These are phyloP conservation scores for Ormosia semicastrata DNA, from an alignment of 306 rosid species.

Conservation along the genomic window DNA sequence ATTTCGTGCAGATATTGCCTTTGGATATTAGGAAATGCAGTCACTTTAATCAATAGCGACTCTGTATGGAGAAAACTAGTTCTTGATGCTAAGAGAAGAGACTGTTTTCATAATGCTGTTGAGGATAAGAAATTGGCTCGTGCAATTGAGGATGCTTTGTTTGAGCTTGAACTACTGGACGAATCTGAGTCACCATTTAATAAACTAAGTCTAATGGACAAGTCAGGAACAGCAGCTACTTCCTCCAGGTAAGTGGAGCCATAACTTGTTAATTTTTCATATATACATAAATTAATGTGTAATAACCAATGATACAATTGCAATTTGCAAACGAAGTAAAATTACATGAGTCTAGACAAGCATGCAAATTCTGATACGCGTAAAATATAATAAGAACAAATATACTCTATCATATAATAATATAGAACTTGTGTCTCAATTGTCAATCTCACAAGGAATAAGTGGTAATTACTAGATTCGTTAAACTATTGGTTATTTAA, in stretches of 20 bases:
- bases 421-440: too few species aligned
- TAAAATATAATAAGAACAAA: too few species aligned
- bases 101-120: constrained; percentile 43
- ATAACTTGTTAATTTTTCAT: neutral
- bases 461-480: too few species aligned
- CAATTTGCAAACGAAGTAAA: neutral
- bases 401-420: too few species aligned
- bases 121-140: constrained; percentile 42
- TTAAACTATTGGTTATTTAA: too few species aligned
- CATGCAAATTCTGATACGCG: neutral
- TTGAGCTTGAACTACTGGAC: constrained; percentile 20
- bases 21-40: constrained; percentile 51
- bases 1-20: constrained; percentile 41
- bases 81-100: constrained; percentile 33
- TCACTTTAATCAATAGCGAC: constrained; percentile 22
- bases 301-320: neutral
- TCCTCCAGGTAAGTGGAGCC: constrained; percentile 19
- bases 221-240: neutral
- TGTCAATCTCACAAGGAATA: too few species aligned
- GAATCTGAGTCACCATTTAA: neutral
- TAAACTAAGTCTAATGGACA: constrained; percentile 10
- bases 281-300: neutral
- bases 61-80: constrained; percentile 44
- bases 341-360: neutral
- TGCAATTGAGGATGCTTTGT: constrained; percentile 35